phyloP scores from a whole-genome alignment of 1,284 basidiomycete genomes.

The Marasmius fiardii region DNA sequence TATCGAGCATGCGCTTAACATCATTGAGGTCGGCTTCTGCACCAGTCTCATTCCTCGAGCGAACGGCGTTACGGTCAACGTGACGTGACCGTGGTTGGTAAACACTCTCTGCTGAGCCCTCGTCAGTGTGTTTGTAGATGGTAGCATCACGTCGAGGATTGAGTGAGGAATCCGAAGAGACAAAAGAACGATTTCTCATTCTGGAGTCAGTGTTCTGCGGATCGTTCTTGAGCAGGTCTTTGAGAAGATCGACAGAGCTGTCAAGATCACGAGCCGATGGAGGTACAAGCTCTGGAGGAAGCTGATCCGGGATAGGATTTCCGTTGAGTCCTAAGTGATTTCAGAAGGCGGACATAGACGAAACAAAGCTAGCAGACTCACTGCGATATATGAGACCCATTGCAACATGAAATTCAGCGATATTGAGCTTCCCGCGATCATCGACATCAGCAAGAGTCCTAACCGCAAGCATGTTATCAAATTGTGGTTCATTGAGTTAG shows the following conservation, averaged over 20 bases:
- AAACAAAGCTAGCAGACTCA: constrained; percentile 39
- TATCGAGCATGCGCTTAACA: constrained; percentile 84
- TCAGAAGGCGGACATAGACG: constrained; percentile 1
- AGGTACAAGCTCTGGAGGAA: constrained; percentile 90
- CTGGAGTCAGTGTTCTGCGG: constrained; percentile 52
- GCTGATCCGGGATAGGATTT: constrained; percentile 82
- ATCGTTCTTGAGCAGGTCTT: constrained; percentile 88
- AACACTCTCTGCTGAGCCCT: constrained; percentile 53
- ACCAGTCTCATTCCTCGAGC: constrained; percentile 70
- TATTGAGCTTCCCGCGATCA: constrained; percentile 91
- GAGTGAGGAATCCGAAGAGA: constrained; percentile 46
- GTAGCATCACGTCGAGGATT: constrained; percentile 81
- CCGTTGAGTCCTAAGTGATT: constrained; percentile 76
- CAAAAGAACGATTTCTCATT: constrained; percentile 71
- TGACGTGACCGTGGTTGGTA: constrained; percentile 91
- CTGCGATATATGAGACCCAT: constrained; percentile 98
- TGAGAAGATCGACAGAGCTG: constrained; percentile 89
- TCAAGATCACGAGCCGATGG: constrained; percentile 92
- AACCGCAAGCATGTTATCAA: constrained; percentile 8
- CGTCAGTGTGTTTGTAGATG: constrained; percentile 86
- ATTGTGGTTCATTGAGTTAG: not conserved
- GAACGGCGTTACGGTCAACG: constrained; percentile 82
- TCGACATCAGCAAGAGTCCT: constrained; percentile 90
- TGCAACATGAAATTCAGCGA: constrained; percentile 97
- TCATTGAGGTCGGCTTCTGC: constrained; percentile 78